A percentile compares a stretch with the other conserved stretches of the same genome.
phyloP scores from a whole-genome alignment of 2,329 filamentous ascomycete species.

The Lecanicillium sp. region DNA sequence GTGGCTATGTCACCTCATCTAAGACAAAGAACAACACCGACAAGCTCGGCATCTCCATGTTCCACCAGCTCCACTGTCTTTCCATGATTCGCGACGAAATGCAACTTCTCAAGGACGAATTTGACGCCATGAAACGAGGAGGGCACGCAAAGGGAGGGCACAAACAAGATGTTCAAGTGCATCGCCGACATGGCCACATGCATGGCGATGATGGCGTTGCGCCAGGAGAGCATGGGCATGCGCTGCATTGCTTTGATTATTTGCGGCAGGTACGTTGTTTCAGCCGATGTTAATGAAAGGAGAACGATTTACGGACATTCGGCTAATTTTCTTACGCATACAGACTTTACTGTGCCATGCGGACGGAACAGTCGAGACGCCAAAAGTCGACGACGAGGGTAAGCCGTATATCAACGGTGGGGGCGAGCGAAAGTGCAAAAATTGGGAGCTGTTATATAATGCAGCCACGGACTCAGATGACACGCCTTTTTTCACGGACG shows the following conservation, averaged over 20 bases:
- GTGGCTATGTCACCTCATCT: neutral
- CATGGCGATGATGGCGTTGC: no score
- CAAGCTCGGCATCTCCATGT: conserved; percentile 4
- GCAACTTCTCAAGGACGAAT: neutral
- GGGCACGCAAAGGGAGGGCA: no score
- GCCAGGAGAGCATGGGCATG: neutral
- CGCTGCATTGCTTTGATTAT: conserved; percentile 4
- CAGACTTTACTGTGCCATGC: conserved; percentile 2
- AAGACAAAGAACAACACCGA: neutral
- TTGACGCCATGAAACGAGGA: no score
- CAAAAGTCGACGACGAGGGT: neutral
- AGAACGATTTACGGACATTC: neutral
- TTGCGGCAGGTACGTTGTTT: conserved; percentile 1
- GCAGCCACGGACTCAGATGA: neutral
- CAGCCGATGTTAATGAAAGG: neutral
- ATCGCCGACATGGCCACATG: no score
- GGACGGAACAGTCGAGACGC: conserved; percentile 1
- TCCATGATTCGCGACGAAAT: conserved; percentile 3
- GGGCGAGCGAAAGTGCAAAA: neutral
- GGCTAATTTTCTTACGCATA: neutral
- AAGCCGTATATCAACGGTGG: neutral
- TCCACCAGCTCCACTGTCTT: conserved; percentile 3
- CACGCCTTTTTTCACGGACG: neutral
- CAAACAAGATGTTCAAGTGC: no score
- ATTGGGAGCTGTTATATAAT: neutral